Evolutionary conservation across 78 protist genomes (phyloP).

Genomic region (Emiliania huxleyi): DNA sequence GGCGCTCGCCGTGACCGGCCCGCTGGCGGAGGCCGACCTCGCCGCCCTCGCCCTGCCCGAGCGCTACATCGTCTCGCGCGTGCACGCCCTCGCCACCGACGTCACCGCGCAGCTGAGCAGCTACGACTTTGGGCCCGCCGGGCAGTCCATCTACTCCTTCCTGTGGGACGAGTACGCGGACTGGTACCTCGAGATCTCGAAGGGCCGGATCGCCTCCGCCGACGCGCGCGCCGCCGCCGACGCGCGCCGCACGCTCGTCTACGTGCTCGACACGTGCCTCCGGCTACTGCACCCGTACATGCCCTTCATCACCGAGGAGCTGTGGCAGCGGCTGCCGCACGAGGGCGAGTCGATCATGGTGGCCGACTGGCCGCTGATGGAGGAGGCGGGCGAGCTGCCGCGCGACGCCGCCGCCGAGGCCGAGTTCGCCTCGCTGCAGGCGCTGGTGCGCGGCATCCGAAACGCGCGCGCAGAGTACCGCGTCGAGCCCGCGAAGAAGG

Average conservation of each 20-base stretch:
- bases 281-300: slow-evolving; percentile 88
- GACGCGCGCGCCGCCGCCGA: background rate
- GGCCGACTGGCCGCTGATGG: background rate
- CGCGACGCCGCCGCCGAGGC: background rate
- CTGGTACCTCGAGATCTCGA: background rate
- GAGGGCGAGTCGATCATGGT: background rate
- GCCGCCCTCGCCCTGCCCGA: slow-evolving; percentile 2
- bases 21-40: background rate
- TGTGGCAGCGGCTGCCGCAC: slow-evolving; percentile 65
- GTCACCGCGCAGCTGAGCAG: background rate
- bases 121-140: background rate
- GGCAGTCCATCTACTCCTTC: background rate
- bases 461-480: slow-evolving; percentile 3
- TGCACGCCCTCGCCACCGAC: slow-evolving; percentile 29
- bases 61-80: slow-evolving; percentile 21
- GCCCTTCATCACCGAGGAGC: slow-evolving; percentile 90
- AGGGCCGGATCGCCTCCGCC: background rate
- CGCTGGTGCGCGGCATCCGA: background rate
- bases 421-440: background rate
- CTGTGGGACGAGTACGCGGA: slow-evolving; percentile 41
- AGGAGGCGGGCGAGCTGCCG: background rate
- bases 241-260: slow-evolving; percentile 12
- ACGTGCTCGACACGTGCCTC: slow-evolving; percentile 39
- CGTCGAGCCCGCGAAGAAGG: background rate
- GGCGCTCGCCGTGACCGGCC: background rate